Evolutionary conservation across 139 green algal genomes (phyloP).

Genomic region (Chlamydomonas sphaeroides): DNA sequence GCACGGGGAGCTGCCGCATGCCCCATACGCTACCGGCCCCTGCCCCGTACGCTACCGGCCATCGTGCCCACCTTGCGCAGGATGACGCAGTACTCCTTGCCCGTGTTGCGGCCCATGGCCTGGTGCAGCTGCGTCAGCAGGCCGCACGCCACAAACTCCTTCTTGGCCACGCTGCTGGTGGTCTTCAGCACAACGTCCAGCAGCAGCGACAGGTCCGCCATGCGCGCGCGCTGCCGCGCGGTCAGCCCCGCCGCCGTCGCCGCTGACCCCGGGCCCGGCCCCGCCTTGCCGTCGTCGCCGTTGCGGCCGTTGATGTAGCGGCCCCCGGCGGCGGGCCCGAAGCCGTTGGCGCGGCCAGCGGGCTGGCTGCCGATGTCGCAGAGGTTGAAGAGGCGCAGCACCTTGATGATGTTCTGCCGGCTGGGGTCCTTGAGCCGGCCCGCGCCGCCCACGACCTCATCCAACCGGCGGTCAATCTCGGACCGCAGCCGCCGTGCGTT

Average conservation of each 20-base stretch:
- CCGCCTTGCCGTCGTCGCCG: conserved; percentile 19
- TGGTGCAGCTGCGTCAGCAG: conserved; percentile 85
- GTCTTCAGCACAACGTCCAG: conserved; percentile 88
- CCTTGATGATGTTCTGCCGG: conserved; percentile 71
- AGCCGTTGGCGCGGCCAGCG: conserved; percentile 1
- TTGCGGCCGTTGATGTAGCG: conserved; percentile 19
- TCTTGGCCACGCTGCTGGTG: conserved; percentile 55
- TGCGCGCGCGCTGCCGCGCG: conserved; percentile 78
- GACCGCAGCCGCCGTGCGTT: conserved; percentile 55
- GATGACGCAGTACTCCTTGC: conserved; percentile 68
- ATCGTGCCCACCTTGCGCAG: conserved; percentile 66
- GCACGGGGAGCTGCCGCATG: too few species aligned
- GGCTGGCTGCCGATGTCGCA: conserved; percentile 77
- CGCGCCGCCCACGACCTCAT: conserved; percentile 64
- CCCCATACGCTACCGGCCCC: too few species aligned
- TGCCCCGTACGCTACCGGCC: too few species aligned
- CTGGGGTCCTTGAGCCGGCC: conserved; percentile 67
- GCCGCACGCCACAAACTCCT: conserved; percentile 78
- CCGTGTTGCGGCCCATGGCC: conserved; percentile 57
- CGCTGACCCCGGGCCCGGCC: conserved; percentile 14
- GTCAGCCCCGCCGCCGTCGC: conserved; percentile 42
- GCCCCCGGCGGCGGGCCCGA: conserved; percentile 3
- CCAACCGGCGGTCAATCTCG: conserved; percentile 86
- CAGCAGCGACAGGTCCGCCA: conserved; percentile 89
- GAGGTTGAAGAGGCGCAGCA: conserved; percentile 93